These are phyloP conservation scores for Candida albicans DNA, from an alignment of 1,139 yeast species.

Conservation along the genomic window DNA sequence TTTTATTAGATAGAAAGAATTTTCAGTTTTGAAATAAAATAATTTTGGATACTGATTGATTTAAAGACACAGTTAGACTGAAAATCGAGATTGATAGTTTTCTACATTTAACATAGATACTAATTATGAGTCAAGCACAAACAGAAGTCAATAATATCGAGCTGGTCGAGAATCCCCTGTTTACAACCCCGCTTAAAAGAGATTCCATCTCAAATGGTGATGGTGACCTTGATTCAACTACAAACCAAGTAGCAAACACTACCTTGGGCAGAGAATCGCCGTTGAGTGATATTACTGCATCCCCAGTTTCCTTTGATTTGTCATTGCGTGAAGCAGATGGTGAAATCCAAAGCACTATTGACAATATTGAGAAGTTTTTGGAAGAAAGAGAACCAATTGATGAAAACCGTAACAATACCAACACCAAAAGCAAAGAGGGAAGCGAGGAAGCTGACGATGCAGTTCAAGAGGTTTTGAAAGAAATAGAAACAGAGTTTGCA, in stretches of 20 bases:
- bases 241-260: slow-evolving; percentile 7
- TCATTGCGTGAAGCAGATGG: slow-evolving; percentile 11
- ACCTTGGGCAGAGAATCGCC: slow-evolving; percentile 30
- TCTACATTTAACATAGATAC: neutral
- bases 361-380: slow-evolving; percentile 4
- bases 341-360: slow-evolving; percentile 5
- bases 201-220: neutral
- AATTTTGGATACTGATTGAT: too few relatives aligned
- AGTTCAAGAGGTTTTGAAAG: slow-evolving; percentile 1
- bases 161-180: slow-evolving; percentile 3
- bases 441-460: neutral
- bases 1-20: too few relatives aligned
- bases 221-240: slow-evolving; percentile 6
- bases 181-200: slow-evolving; percentile 4
- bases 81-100: too few relatives aligned
- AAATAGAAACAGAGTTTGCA: neutral
- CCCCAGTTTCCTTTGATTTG: slow-evolving; percentile 38
- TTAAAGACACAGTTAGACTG: too few relatives aligned
- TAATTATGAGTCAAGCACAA: slow-evolving; percentile 6
- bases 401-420: neutral
- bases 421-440: neutral
- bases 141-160: slow-evolving; percentile 5
- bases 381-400: slow-evolving; percentile 1
- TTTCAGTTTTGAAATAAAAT: too few relatives aligned
- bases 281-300: slow-evolving; percentile 41